phyloP scores from a whole-genome alignment of 1,284 basidiomycete genomes.

The Fomitopsis schrenkii region DNA sequence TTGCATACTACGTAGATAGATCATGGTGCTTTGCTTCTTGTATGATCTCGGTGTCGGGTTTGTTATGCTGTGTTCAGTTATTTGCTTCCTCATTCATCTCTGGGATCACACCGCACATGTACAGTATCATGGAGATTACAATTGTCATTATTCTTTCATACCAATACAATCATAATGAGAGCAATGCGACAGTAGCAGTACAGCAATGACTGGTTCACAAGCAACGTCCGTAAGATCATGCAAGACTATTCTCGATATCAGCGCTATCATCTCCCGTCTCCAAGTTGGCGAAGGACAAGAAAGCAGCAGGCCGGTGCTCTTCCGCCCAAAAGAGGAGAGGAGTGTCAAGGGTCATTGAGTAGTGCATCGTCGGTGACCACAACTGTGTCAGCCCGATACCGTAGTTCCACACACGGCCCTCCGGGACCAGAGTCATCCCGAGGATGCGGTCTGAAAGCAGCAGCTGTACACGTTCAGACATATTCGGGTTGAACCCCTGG shows the following conservation, averaged over 20 bases:
- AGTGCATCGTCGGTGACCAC: conserved; percentile 85
- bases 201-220: background rate
- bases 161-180: conserved; percentile 4
- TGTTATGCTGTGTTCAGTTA: background rate
- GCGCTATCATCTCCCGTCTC: conserved; percentile 86
- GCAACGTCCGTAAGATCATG: conserved; percentile 33
- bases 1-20: background rate
- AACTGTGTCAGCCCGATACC: conserved; percentile 88
- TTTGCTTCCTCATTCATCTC: background rate
- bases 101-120: conserved; percentile 1
- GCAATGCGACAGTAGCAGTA: conserved; percentile 5
- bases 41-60: background rate
- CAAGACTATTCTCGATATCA: conserved; percentile 87
- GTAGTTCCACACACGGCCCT: conserved; percentile 93
- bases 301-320: conserved; percentile 88
- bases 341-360: conserved; percentile 86
- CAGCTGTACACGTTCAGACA: conserved; percentile 96
- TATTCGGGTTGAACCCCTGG: conserved; percentile 93
- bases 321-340: conserved; percentile 96
- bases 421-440: conserved; percentile 88
- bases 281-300: conserved; percentile 86
- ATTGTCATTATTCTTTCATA: conserved; percentile 3
- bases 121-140: conserved; percentile 4
- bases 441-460: conserved; percentile 91
- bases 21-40: background rate